Evolutionary conservation across 2,329 filamentous ascomycete genomes (phyloP), one percentile per base, ranked within the genome.

Genomic region (Trichoderma atrobrunneum): DNA sequence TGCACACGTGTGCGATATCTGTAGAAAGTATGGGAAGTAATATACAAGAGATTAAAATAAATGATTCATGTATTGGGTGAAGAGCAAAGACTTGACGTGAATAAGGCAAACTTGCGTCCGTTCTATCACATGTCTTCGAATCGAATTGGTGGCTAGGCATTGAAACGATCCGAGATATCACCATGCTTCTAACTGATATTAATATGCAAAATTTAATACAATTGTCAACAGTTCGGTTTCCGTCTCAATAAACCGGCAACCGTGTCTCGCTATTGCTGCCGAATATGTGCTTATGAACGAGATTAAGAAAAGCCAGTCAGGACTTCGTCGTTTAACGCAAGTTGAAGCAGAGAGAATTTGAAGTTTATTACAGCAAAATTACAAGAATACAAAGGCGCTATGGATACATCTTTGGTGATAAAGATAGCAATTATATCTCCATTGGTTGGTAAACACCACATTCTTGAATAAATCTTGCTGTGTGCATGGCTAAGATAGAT

Each of bases 361-460:
- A 51, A 51, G 4, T 3, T 6, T 7, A 32, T 32, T n/a, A 3
- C 26, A n/a, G 18, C 8, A 18, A 3, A 12, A n/a, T 11, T 32
- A 1, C 0, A 6, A 34, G 2, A 7, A 12, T 1, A 32, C 2
- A 21, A 32, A 32, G 0, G 16, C 26, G 16, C 2, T 11, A 32
- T 30, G 28, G 56, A 12, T 7, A 7, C 34, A 51, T 39, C 1
- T 11, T 62, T 39, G 60, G 43, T 51, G 43, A 12, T 24, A 6
- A 26, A 39, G 4, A 62, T 43, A 62, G 34, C 21, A 4, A 1
- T 62, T 3, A 2, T 62, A 24, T 18, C 34, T n/a, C 34, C 60
- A 1, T 39, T 62, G 60, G 26, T 59, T n/a, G 18, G 39, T 51
- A 54, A 14, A 12, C 61, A 30, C 10, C 11, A 14, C 0, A 11